Conservation (phyloP, 2,329 filamentous ascomycete genomes). For the Beauveria scarabaeidicola region DNA sequence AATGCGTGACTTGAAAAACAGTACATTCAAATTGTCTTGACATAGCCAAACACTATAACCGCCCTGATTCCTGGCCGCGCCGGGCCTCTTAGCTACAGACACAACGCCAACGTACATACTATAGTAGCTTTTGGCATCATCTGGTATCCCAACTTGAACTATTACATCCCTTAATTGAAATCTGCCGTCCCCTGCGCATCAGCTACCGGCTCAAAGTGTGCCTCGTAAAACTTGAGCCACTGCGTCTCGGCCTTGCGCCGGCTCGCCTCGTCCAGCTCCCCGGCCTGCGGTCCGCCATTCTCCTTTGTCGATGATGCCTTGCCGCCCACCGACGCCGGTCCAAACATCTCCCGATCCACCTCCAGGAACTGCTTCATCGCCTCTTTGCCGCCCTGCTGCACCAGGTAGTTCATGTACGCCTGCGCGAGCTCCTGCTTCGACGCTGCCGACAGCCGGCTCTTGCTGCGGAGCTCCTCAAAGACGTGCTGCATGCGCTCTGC, state of each 20-base stretch:
- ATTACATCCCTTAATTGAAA: constrained; percentile 35
- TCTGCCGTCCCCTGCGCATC: constrained; percentile 41
- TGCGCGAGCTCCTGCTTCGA: constrained; percentile 69
- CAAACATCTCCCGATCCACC: constrained; percentile 70
- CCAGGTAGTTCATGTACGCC: constrained; percentile 73
- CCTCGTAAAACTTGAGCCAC: constrained; percentile 45
- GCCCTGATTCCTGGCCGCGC: not conserved
- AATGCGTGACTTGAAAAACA: not conserved
- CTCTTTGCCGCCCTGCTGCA: constrained; percentile 72
- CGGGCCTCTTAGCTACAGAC: constrained; percentile 2
- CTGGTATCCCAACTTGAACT: not conserved
- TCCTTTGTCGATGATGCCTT: constrained; percentile 32
- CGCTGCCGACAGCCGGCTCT: constrained; percentile 58
- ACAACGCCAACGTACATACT: not conserved
- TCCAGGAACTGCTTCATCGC: constrained; percentile 79
- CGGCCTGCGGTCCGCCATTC: constrained; percentile 28
- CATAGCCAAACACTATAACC: not conserved
- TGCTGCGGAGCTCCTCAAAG: constrained; percentile 63
- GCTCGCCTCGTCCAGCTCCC: constrained; percentile 43
- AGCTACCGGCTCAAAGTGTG: constrained; percentile 37
- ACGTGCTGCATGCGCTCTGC: constrained; percentile 72
- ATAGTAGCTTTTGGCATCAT: not conserved
- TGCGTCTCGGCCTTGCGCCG: constrained; percentile 42
- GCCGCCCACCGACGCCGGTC: constrained; percentile 18
- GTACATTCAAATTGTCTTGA: not conserved